Evolutionary conservation across 2,329 filamentous ascomycete species (phyloP).

Genomic region (Microdochium trichocladiopsis): DNA sequence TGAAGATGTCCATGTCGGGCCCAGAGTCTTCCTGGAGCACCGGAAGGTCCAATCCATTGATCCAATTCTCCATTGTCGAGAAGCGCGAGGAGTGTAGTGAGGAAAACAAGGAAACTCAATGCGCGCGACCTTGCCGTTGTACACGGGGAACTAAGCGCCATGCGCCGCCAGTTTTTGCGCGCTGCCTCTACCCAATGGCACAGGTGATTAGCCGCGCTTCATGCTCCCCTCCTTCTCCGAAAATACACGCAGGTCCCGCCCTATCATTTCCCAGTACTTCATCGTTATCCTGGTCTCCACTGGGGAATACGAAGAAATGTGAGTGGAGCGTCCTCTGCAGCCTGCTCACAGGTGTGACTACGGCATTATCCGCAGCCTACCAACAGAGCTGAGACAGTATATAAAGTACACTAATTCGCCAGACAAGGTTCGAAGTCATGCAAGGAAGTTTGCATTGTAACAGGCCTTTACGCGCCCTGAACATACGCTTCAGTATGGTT

Average conservation of each 20-base stretch:
- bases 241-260: neutral
- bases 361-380: neutral
- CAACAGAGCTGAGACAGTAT: neutral
- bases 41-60: neutral
- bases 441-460: neutral
- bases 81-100: neutral
- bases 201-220: neutral
- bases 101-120: neutral
- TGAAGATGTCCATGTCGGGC: neutral
- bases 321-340: neutral
- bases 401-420: neutral
- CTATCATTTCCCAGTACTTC: neutral
- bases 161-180: neutral
- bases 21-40: neutral
- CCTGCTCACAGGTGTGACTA: too few relatives aligned
- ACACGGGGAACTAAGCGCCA: neutral
- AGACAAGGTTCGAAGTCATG: neutral
- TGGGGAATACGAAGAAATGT: neutral
- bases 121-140: neutral
- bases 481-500: neutral
- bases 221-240: neutral
- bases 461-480: neutral
- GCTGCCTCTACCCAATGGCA: neutral
- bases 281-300: neutral
- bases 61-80: neutral